Evolutionary conservation across 2,329 filamentous ascomycete species (phyloP), one percentile per base, ranked within the genome.

Genomic region (Sporothrix inflata): DNA sequence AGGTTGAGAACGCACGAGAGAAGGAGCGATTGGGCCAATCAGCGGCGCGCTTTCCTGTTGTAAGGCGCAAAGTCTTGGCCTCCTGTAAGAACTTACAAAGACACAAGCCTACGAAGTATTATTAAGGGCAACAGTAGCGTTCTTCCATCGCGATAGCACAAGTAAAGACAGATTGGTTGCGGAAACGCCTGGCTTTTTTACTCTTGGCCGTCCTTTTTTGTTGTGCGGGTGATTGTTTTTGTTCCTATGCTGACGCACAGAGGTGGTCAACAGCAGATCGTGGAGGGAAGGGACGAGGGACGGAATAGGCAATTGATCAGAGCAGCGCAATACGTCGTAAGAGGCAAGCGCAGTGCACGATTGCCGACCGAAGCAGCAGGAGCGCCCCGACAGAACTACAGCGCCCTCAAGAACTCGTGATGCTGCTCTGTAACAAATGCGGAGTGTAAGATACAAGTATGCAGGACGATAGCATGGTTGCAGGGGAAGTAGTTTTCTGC

Each of bases 221-320:
- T 27, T 45, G 60, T 7, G 34, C n/a, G 21, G 38, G 38, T 65
- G 60, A 65, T 45, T 65, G 19, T 16, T 27, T 65, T n/a, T 65
- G n/a, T 27, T 16, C 60, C 38, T 65, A 45, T 42, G 60, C 38
- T 65, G 38, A 65, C 60, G 38, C 38, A 14, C 11, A 65, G 38
- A n/a, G 60, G 12, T 11, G 21, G 16, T 42, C 9, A n/a, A 63
- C 38, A 40, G 21, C 38, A 42, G 38, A 42, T 45, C 21, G 57
- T 61, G 38, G 38, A 65, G 38, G 60, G 60, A 45, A 42, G 60
- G 38, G 38, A 65, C 60, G 38, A 63, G 11, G n/a, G 60, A 65
- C 38, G 60, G 38, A 45, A 65, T 27, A 45, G 60, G 38, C 60
- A 65, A 45, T 65, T 45, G 38, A 45, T 42, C 60, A 9, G 38